Base-by-base conservation (phyloP, 306 rosid genomes). In the Castanopsis chinensis region DNA sequence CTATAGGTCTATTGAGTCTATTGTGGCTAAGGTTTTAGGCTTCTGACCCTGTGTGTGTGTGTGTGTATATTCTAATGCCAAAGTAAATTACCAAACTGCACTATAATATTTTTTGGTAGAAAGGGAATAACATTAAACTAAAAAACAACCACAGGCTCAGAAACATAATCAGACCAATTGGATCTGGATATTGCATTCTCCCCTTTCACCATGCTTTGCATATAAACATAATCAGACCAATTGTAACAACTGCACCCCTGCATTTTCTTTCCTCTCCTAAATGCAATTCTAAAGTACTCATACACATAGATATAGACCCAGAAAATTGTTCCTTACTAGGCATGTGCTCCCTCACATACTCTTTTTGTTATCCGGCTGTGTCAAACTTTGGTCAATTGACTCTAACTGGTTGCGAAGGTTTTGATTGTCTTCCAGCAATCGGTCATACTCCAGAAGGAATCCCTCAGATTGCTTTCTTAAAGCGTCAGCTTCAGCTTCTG, bases 391-490 rank as follows among this genome's bases (percentile, higher is more conserved):
- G 56, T 91, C 97, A 43, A 92, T 73, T 13, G 92, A 68, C 72
- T 88, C 85, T 80, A 95, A 74, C 82, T 92, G 99, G 81, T 84
- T 93, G 69, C 91, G 79, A 73, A 95, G 91, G 76, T 71, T 90
- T 81, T 95, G 95, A 83, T 94, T 94, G 79, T 91, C 99, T 71
- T 82, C 97, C 79, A 86, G 81, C 78, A 92, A 90, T 72, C 93
- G 97, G 73, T 94, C 97, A 18, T 94, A 91, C 77, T 94, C 97
- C 89, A 92, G 84, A 72, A 92, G 95, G 75, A 92, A 88, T 55
- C 90, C 92, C 73, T 91, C 97, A 5, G 94, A 92, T 79, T 94
- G 97, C 87, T 92, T 94, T 78, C 83, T 88, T n/a, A 90, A 88
- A 75, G 97, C 95, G 80, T 87, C 95, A 35, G 89, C 93, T 84